Evolutionary conservation across 2,329 filamentous ascomycete species (phyloP).

Genomic region (Paracamarosporium sp.): DNA sequence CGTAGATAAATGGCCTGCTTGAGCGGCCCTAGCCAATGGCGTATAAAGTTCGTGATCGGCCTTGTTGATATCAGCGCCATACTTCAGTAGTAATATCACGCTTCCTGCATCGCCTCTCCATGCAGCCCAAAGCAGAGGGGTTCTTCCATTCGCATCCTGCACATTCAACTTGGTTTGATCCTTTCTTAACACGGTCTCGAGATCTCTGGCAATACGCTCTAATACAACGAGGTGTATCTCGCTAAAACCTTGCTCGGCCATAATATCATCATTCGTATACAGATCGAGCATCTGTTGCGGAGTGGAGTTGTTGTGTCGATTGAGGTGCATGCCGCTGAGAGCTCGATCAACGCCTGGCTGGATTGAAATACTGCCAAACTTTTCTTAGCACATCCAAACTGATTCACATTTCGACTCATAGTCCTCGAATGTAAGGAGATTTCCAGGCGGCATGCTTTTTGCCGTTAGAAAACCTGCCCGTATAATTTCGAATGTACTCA

Average conservation of each 20-base stretch:
- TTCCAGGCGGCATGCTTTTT: background rate
- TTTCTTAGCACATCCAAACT: background rate
- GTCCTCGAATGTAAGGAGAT: background rate
- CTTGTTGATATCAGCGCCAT: conserved; percentile 12
- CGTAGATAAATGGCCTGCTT: conserved; percentile 2
- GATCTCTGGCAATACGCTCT: background rate
- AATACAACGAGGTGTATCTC: conserved; percentile 11
- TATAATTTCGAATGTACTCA: background rate
- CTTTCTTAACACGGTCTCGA: conserved; percentile 7
- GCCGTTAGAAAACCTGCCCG: background rate
- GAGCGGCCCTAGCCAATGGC: conserved; percentile 11
- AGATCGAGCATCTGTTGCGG: background rate
- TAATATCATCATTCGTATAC: conserved; percentile 1
- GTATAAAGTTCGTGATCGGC: conserved; percentile 7
- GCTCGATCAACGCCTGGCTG: conserved; percentile 12
- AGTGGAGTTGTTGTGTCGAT: background rate
- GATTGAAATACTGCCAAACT: conserved; percentile 6
- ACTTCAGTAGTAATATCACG: conserved; percentile 8
- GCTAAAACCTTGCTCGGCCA: conserved; percentile 11
- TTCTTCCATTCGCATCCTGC: conserved; percentile 12
- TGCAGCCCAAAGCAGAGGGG: conserved; percentile 13
- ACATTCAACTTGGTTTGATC: conserved; percentile 4
- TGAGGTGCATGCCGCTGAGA: conserved; percentile 4
- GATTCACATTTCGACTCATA: background rate
- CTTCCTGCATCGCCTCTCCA: conserved; percentile 10